Base-by-base conservation (phyloP, 2,329 filamentous ascomycete genomes). In the Colletotrichum agaves region DNA sequence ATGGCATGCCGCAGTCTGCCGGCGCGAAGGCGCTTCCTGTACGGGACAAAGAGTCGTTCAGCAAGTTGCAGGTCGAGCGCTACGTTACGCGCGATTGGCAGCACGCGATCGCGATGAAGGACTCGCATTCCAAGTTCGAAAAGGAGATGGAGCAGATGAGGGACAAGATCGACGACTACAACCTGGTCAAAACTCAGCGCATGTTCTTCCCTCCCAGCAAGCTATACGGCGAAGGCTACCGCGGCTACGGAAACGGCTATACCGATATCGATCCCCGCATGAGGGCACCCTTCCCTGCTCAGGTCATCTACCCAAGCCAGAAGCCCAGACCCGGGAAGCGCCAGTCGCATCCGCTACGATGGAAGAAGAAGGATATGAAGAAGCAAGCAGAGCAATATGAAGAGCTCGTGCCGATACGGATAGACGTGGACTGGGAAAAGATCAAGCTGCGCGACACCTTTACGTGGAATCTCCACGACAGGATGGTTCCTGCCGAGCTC, bases 391-490 rank as follows among this genome's bases (percentile, higher is more conserved):
- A 98, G 73, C 92, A 95, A 76, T 86, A 93, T 60, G 96, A 99
- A 78, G 93, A 98, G 76, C 83, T 99, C 61, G 93, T 98, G 1
- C 96, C 96, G 3, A 87, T 99, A 71, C 89, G 96, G 53, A 82
- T 99, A 61, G 96, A 99, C 74, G 93, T 98, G 56, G 96, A 99
- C 75, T 92, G 93, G 87, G 95, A 98, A 72, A 97, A 97, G 82
- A 88, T 98, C 73, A 96, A 96, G 80, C 85, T 99, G 69, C 92
- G 96, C 77, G 96, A 99, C 79, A 98, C 96, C 1, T 98, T 99
- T 73, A 98, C 96, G 3, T 99, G 95, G 94, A 99, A 99, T 78
- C 85, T 98, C 39, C 93, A 98, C 80, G 96, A 99, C 77, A 91
- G 94, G 66, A 86, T 96, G 12, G 88, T 97, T 3, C 86, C 88